Evolutionary conservation across 148 eudicot genomes (phyloP), one percentile per base, ranked within the genome.

Genomic region (Agrostemma githago): DNA sequence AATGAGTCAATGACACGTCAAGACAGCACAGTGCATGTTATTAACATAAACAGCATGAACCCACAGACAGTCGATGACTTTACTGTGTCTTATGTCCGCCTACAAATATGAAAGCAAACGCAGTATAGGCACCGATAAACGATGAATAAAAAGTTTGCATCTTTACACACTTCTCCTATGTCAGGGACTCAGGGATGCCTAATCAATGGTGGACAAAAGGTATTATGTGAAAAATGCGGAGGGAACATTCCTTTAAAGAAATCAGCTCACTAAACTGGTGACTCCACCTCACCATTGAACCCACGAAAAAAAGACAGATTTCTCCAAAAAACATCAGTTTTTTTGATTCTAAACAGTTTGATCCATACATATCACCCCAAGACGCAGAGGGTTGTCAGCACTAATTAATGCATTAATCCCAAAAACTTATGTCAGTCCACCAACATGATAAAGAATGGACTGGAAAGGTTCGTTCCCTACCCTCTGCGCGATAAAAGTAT

Each of bases 251-350:
- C 16, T 53, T 70, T 26, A 37, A 26, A 3, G 16, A 26, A 44
- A 70, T 43, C 72, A 70, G 42, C 58, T 51, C 60, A 53, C 61
- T 68, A 19, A 40, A 68, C 19, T 48, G 72, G 58, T 17, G 43
- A 65, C 5, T 65, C 68, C 3, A n/a, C 17, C 46, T 48, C 72
- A 68, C 39, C 58, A 21, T 20, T 9, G 16, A 19, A 67, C 8
- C 54, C 15, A 43, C 53, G 3, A 67, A 3, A 2, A 26, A 26
- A 14, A 3, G 8, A 68, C 58, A 21, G 72, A 39, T 46, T 68
- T 68, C 38, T 10, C 10, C 17, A 48, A 68, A 3, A 46, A 7
- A 70, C 20, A 70, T 17, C 38, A 20, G 40, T 48, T 48, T 8
- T 68, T 44, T 41, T 14, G 1, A 19, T 66, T 43, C 40, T 46